Percentiles rank a stretch among this genome's conserved stretches.
Conservation (phyloP, 441 rosid genomes). For the Codiaeum variegatum region DNA sequence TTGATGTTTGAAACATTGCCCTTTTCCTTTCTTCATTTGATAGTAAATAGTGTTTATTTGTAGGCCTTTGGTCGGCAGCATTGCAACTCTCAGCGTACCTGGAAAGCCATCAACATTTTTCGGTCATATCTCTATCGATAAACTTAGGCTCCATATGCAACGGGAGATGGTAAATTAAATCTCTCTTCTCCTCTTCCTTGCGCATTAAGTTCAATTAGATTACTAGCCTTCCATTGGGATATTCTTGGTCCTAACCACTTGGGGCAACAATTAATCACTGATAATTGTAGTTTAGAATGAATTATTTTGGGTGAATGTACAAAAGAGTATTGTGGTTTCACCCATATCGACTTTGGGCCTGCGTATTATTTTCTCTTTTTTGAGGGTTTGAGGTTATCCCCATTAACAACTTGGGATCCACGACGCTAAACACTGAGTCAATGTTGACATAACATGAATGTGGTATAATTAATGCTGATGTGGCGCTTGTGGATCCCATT, state of each 20-base stretch:
- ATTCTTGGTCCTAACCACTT: too few species aligned
- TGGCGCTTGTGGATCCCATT: too few species aligned
- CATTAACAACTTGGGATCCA: too few species aligned
- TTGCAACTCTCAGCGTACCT: constrained; percentile 43
- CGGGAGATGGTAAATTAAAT: constrained; percentile 49
- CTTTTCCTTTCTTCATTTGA: neutral
- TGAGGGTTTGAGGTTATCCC: too few species aligned
- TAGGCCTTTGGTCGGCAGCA: constrained; percentile 75
- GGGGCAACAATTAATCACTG: neutral
- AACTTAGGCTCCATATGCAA: constrained; percentile 41
- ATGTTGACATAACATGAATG: too few species aligned
- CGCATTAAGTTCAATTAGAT: neutral
- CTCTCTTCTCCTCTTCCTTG: constrained; percentile 13
- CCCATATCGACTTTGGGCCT: neutral
- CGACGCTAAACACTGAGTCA: too few species aligned
- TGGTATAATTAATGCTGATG: too few species aligned
- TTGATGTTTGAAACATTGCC: neutral
- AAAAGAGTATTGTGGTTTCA: neutral
- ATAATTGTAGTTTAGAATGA: neutral
- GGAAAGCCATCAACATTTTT: constrained; percentile 45
- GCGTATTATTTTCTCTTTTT: neutral
- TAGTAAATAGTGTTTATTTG: constrained; percentile 13
- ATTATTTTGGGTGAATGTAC: too few species aligned
- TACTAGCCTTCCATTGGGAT: neutral
- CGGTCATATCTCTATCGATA: constrained; percentile 63